These are phyloP conservation scores for Tylopilus cervinicoccineus DNA, from an alignment of 768 basidiomycete species.

Conservation along the genomic window DNA sequence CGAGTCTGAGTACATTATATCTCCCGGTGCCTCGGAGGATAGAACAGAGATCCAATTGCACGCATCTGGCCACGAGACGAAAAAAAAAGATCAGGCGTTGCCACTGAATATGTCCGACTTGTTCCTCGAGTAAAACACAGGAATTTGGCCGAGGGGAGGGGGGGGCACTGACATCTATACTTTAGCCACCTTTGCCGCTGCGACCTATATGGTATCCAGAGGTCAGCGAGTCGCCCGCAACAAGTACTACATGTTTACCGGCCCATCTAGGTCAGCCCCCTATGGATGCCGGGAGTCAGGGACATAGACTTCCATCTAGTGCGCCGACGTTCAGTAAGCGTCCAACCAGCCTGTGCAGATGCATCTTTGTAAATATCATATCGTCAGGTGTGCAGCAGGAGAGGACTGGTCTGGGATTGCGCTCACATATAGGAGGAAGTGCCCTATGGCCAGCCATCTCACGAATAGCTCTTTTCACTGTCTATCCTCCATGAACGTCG, in stretches of 20 bases:
- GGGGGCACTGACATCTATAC: background rate
- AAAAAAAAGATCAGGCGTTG: slow-evolving; percentile 8
- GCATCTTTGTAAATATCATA: background rate
- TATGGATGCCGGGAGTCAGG: background rate
- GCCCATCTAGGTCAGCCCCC: slow-evolving; percentile 2
- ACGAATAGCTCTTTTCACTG: background rate
- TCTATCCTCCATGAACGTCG: background rate
- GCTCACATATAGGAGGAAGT: background rate
- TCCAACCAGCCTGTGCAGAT: background rate
- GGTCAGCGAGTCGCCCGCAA: background rate
- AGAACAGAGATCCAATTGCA: background rate
- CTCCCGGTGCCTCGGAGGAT: background rate
- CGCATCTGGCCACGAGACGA: background rate
- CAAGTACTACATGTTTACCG: background rate
- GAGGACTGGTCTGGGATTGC: background rate
- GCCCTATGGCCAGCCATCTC: background rate
- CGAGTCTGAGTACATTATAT: background rate
- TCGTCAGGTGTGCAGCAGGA: background rate
- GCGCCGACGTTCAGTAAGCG: background rate
- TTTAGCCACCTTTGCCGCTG: background rate
- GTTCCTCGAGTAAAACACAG: slow-evolving; percentile 32
- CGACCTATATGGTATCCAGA: background rate
- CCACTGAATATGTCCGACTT: slow-evolving; percentile 30
- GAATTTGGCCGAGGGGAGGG: slow-evolving; percentile 30
- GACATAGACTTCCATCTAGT: slow-evolving; percentile 5